Conservation (phyloP, 768 basidiomycete genomes). For the Tulasnella calospora region DNA sequence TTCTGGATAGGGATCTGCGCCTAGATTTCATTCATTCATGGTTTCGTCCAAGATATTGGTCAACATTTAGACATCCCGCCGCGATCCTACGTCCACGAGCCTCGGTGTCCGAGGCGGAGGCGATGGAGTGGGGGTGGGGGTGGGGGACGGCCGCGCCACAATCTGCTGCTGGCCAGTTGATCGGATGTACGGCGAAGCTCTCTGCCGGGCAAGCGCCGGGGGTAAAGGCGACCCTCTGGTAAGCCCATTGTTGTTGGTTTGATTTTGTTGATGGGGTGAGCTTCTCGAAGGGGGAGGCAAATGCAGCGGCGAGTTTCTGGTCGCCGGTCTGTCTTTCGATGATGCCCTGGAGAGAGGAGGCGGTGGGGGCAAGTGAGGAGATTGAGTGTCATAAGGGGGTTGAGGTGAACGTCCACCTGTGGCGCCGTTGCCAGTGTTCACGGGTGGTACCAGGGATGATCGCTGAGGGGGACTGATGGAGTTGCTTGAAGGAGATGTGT, state of each 20-base stretch:
- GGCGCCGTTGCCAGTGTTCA: neutral
- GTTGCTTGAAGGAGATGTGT: neutral
- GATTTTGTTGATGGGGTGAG: neutral
- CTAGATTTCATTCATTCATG: neutral
- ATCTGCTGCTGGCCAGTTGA: neutral
- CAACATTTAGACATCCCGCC: neutral
- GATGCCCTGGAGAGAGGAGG: conserved; percentile 1
- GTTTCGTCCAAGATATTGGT: neutral
- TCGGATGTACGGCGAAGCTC: neutral
- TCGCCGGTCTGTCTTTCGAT: neutral
- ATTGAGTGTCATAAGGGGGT: neutral
- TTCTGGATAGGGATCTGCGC: neutral
- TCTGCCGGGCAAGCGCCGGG: neutral
- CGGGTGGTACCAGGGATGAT: neutral
- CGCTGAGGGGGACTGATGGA: conserved; percentile 17
- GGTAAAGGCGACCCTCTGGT: neutral
- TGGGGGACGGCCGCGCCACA: neutral
- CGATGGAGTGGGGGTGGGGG: neutral
- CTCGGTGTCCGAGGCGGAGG: neutral
- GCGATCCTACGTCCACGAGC: neutral
- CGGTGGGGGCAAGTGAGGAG: conserved; percentile 1
- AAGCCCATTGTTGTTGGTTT: neutral
- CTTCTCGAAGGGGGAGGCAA: conserved; percentile 1
- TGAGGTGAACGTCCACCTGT: neutral
- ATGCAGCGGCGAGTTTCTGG: neutral